Base-by-base conservation (phyloP, 805 yeast genomes). In the Monosporozyma servazzii region DNA sequence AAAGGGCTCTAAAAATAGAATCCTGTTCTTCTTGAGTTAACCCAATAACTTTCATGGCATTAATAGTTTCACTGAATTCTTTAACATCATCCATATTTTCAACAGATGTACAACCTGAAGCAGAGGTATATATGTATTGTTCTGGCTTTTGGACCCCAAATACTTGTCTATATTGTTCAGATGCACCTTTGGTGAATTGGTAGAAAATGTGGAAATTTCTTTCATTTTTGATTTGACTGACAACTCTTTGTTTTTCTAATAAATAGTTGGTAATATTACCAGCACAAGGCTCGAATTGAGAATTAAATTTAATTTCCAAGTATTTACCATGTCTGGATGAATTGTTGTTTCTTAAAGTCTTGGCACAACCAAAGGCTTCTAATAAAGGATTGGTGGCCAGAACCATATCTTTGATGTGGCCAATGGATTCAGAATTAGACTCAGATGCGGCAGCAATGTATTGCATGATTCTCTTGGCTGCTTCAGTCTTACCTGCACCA, bases 351-450 rank as follows among this genome's bases (percentile, higher is more conserved):
- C 99, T 83, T 18, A 96, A 85, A 2, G 99, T 91, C 66, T 91
- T 91, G 7, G 99, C 98, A 69, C 95, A 93, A 75, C 99, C 99
- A 70, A 93, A 93, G 0, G 98, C 93, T 72, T 93, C 99, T 84
- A 93, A 86, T 60, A 93, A 85, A 2, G 98, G 98, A 66, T 93
- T 93, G 2, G 99, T 93, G 17, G 99, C 99, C 57, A 93, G 75
- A 10, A 93, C 98, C 95, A 93, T 93, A 64, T 93, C 97, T 68
- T 90, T 93, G 69, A 91, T 90, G 62, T 81, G 82, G 55, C 86
- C 81, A 61, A 93, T 91, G 17, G 80, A 79, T n/a, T 74, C 75
- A 31, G 85, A 77, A 20, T 85, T 75, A 7, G 81, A 70, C 7
- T 75, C 67, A 15, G 81, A 76, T 3, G 89, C 96, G 23, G 90